Evolutionary conservation across 1,284 basidiomycete genomes (phyloP).

Genomic region (Sanghuangporus sanghuang): DNA sequence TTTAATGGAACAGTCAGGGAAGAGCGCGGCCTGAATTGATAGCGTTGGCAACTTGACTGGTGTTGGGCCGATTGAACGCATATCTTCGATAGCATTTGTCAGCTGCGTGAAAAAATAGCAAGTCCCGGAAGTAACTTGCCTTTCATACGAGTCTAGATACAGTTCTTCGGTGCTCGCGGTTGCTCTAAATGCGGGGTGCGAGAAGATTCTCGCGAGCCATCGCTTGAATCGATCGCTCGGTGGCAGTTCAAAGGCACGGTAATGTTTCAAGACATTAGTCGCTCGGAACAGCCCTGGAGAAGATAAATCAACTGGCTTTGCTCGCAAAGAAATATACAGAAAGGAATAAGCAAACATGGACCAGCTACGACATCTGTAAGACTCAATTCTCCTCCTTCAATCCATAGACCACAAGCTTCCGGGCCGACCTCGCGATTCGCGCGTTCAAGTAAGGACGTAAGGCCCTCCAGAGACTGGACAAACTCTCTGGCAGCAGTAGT

Average conservation of each 20-base stretch:
- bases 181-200: conserved; percentile 57
- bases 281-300: conserved; percentile 60
- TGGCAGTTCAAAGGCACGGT: conserved; percentile 59
- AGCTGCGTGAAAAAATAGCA: not conserved
- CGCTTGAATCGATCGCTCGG: conserved; percentile 41
- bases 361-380: conserved; percentile 67
- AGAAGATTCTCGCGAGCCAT: conserved; percentile 53
- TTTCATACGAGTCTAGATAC: conserved; percentile 74
- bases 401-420: conserved; percentile 49
- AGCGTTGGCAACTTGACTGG: conserved; percentile 66
- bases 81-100: conserved; percentile 39
- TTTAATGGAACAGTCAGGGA: conserved; percentile 38
- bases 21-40: conserved; percentile 58
- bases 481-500: conserved; percentile 55
- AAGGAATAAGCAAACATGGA: conserved; percentile 53
- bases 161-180: conserved; percentile 70
- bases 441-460: conserved; percentile 55
- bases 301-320: not conserved
- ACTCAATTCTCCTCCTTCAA: conserved; percentile 49
- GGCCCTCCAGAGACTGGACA: conserved; percentile 44
- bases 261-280: conserved; percentile 61
- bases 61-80: conserved; percentile 67
- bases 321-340: not conserved
- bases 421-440: conserved; percentile 39
- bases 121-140: conserved; percentile 34